These are phyloP conservation scores for Neurospora tetrasperma DNA, from an alignment of 495 filamentous ascomycete species.

Conservation along the genomic window DNA sequence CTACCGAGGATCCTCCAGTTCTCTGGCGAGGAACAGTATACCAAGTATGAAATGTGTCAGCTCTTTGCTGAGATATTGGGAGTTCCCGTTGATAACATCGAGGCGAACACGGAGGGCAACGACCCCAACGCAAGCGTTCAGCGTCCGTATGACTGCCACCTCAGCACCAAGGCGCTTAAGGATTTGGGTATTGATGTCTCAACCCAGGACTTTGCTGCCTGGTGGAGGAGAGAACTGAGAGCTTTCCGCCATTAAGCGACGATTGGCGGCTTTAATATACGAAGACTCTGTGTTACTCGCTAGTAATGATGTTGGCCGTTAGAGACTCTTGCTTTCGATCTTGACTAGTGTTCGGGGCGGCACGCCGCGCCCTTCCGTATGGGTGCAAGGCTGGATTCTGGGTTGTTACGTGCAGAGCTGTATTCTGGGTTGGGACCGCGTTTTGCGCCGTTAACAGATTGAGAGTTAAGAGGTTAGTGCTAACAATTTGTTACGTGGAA, in stretches of 20 bases:
- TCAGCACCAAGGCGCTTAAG: conserved; percentile 65
- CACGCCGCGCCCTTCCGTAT: too few relatives aligned
- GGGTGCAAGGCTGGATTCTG: too few relatives aligned
- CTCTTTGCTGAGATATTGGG: conserved; percentile 73
- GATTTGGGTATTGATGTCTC: conserved; percentile 67
- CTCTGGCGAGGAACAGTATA: conserved; percentile 75
- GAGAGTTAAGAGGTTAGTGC: too few relatives aligned
- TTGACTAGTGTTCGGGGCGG: too few relatives aligned
- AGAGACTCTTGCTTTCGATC: not conserved
- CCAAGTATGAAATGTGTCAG: conserved; percentile 87
- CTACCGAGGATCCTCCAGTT: conserved; percentile 76
- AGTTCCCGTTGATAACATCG: conserved; percentile 58
- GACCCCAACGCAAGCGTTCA: conserved; percentile 64
- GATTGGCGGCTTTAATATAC: not conserved
- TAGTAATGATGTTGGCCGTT: not conserved
- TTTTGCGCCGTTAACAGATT: too few relatives aligned
- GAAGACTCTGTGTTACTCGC: not conserved
- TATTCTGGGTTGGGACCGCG: too few relatives aligned
- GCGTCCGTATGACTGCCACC: conserved; percentile 82
- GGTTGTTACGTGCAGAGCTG: too few relatives aligned
- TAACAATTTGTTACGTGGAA: too few relatives aligned
- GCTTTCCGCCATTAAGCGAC: conserved; percentile 35
- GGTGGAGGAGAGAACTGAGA: conserved; percentile 57
- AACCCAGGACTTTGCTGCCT: conserved; percentile 66
- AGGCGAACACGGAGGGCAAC: conserved; percentile 61